Conservation (phyloP, 2,329 filamentous ascomycete species). For the Hirsutella minnesotensis region DNA sequence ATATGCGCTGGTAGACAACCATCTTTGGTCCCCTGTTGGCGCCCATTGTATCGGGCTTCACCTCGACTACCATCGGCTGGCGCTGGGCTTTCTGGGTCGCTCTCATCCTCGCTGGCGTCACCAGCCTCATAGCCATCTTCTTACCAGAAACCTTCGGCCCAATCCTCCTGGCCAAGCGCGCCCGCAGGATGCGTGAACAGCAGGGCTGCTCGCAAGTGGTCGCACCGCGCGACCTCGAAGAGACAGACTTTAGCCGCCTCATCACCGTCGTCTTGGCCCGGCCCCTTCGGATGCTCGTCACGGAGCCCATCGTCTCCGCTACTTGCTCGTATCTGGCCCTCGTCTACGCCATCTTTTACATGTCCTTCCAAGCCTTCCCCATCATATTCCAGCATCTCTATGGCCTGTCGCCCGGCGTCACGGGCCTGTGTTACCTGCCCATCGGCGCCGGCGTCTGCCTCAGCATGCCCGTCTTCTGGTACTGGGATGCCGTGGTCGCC, state of each 20-base stretch:
- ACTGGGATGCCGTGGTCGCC: slow-evolving; percentile 50
- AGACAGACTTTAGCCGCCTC: slow-evolving; percentile 43
- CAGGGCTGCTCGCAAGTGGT: slow-evolving; percentile 39
- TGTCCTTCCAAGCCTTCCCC: slow-evolving; percentile 67
- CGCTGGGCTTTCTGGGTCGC: slow-evolving; percentile 61
- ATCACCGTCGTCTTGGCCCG: slow-evolving; percentile 59
- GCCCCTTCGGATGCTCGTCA: slow-evolving; percentile 59
- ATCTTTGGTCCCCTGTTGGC: slow-evolving; percentile 54
- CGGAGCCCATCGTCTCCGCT: slow-evolving; percentile 62
- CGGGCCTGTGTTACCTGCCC: slow-evolving; percentile 57
- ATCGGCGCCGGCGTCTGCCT: slow-evolving; percentile 52
- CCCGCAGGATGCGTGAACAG: slow-evolving; percentile 42
- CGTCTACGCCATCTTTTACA: slow-evolving; percentile 54
- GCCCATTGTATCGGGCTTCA: slow-evolving; percentile 53
- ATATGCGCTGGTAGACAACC: slow-evolving; percentile 32
- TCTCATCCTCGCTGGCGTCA: slow-evolving; percentile 53
- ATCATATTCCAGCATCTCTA: slow-evolving; percentile 56
- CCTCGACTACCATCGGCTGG: slow-evolving; percentile 48
- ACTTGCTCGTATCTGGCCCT: slow-evolving; percentile 61
- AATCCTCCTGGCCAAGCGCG: slow-evolving; percentile 43
- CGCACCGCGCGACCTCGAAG: slow-evolving; percentile 53
- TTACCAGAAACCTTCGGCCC: slow-evolving; percentile 55
- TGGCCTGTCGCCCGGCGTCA: slow-evolving; percentile 48
- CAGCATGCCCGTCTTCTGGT: slow-evolving; percentile 48
- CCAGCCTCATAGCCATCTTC: slow-evolving; percentile 46